Evolutionary conservation across 371 early-diverging fungal species (phyloP).

Genomic region (Mortierella sp.): DNA sequence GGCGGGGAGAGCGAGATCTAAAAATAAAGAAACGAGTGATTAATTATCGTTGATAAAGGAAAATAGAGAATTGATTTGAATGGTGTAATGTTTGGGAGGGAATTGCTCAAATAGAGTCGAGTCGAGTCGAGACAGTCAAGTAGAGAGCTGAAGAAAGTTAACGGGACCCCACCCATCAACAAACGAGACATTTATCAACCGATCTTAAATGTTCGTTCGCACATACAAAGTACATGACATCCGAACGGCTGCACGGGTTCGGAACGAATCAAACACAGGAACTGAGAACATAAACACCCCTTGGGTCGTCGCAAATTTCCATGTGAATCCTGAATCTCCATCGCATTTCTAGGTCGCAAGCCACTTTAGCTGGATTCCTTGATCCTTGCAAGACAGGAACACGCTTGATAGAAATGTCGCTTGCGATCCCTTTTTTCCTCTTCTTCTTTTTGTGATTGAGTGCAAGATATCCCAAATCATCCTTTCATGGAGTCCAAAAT

Average conservation of each 20-base stretch:
- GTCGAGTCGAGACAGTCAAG: neutral
- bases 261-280: slow-evolving; percentile 21
- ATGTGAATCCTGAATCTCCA: neutral
- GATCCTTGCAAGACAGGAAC: neutral
- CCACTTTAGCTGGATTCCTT: neutral
- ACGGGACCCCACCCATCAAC: neutral
- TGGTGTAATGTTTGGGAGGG: neutral
- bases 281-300: slow-evolving; percentile 12
- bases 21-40: neutral
- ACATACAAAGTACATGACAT: slow-evolving; percentile 39
- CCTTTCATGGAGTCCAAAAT: too few species aligned
- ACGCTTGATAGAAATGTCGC: neutral
- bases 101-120: neutral
- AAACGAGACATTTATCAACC: slow-evolving; percentile 1
- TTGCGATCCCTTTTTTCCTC: neutral
- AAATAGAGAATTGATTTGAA: neutral
- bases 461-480: too few species aligned
- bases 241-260: slow-evolving; percentile 30
- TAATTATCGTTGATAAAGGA: neutral
- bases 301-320: slow-evolving; percentile 8
- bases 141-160: neutral
- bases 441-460: neutral
- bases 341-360: neutral
- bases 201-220: slow-evolving; percentile 13
- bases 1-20: slow-evolving; percentile 54